Evolutionary conservation across 2,329 filamentous ascomycete species (phyloP).

Genomic region (Ophiosphaerella korrae): DNA sequence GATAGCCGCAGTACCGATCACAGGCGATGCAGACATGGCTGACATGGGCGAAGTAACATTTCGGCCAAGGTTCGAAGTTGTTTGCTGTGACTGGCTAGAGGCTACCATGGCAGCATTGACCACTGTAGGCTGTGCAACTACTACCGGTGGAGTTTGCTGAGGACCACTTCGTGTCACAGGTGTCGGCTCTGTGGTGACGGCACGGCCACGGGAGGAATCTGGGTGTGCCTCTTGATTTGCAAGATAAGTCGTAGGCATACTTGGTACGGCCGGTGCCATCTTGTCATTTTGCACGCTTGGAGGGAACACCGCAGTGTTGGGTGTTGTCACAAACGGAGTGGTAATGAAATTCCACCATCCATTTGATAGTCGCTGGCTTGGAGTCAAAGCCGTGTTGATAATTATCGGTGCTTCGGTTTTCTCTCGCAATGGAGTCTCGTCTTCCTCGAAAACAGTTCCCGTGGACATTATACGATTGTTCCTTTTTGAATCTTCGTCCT

Average conservation of each 20-base stretch:
- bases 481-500: conserved; percentile 54
- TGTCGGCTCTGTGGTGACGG: background rate
- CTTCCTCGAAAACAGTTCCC: conserved; percentile 73
- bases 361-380: conserved; percentile 63
- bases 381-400: conserved; percentile 48
- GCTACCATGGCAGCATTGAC: background rate
- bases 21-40: conserved; percentile 38
- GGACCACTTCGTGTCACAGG: background rate
- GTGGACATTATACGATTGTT: conserved; percentile 58
- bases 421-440: conserved; percentile 52
- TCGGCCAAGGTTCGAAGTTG: conserved; percentile 14
- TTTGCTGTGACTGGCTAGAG: conserved; percentile 11
- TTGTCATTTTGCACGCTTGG: conserved; percentile 26
- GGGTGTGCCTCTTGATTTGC: conserved; percentile 6
- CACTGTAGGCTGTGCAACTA: background rate
- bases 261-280: conserved; percentile 41
- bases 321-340: conserved; percentile 64
- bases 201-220: background rate
- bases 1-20: conserved; percentile 38
- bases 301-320: conserved; percentile 44
- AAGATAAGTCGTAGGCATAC: conserved; percentile 35
- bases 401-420: conserved; percentile 39
- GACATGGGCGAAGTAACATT: conserved; percentile 32
- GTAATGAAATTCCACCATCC: conserved; percentile 82
- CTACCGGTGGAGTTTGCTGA: background rate